Conservation (phyloP, 768 basidiomycete genomes). For the Jaapia argillacea region DNA sequence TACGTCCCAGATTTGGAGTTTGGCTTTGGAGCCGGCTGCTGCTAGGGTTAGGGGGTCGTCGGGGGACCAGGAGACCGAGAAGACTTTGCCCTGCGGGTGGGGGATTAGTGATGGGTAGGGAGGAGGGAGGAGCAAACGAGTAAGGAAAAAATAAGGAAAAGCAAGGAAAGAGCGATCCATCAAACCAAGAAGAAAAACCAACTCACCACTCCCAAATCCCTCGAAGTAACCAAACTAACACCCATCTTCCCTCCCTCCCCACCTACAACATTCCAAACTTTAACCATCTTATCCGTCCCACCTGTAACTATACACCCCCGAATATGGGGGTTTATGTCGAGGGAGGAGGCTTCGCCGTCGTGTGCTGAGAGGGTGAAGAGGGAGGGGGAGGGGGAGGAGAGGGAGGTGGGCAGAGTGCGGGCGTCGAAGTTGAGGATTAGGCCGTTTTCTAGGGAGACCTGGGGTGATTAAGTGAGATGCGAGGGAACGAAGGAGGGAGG, state of each 20-base stretch:
- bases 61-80: constrained; percentile 84
- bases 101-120: constrained; percentile 1
- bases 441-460: constrained; percentile 95
- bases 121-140: not conserved
- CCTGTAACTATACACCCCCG: constrained; percentile 90
- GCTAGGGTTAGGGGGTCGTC: constrained; percentile 92
- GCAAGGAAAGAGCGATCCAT: not conserved
- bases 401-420: constrained; percentile 64
- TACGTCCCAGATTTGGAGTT: constrained; percentile 93
- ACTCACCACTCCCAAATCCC: constrained; percentile 87
- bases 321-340: constrained; percentile 88
- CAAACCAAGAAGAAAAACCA: not conserved
- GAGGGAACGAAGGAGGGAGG: not conserved
- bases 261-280: constrained; percentile 87
- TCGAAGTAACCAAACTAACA: constrained; percentile 75
- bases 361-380: constrained; percentile 91
- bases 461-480: constrained; percentile 2
- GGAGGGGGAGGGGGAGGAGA: constrained; percentile 51
- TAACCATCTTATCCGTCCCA: constrained; percentile 90
- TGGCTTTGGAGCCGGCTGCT: constrained; percentile 90
- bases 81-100: constrained; percentile 79
- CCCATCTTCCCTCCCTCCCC: constrained; percentile 54
- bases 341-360: constrained; percentile 78
- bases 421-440: constrained; percentile 89
- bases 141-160: constrained; percentile 2